Conservation (phyloP, 768 basidiomycete genomes). For the Boletus pseudopeckii region DNA sequence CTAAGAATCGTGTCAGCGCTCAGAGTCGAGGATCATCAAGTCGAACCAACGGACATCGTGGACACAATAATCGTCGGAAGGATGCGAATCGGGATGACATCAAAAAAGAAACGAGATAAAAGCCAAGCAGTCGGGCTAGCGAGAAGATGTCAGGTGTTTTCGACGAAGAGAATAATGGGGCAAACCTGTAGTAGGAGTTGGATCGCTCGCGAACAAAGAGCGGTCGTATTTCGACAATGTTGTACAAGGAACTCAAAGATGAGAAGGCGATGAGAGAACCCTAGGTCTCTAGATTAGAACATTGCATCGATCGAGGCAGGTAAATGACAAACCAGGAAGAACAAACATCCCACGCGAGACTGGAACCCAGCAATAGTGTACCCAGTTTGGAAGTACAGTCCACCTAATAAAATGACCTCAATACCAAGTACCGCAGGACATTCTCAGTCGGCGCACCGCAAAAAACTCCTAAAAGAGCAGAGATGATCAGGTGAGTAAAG, state of each 20-base stretch:
- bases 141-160: not conserved
- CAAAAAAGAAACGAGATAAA: slow-evolving; percentile 82
- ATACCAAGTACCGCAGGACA: not conserved
- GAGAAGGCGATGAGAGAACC: slow-evolving; percentile 92
- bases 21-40: not conserved
- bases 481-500: slow-evolving; percentile 69
- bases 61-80: slow-evolving; percentile 86
- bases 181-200: slow-evolving; percentile 78
- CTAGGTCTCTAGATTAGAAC: slow-evolving; percentile 34
- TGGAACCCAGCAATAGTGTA: slow-evolving; percentile 90
- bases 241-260: slow-evolving; percentile 84
- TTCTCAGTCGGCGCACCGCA: slow-evolving; percentile 51
- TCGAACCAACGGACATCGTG: slow-evolving; percentile 57
- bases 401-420: slow-evolving; percentile 45
- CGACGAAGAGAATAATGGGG: not conserved
- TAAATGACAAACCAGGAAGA: slow-evolving; percentile 68
- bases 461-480: slow-evolving; percentile 78
- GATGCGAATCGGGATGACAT: slow-evolving; percentile 84
- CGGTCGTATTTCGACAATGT: slow-evolving; percentile 77
- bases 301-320: not conserved
- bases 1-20: slow-evolving; percentile 33
- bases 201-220: slow-evolving; percentile 91
- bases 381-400: slow-evolving; percentile 79
- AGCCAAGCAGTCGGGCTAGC: slow-evolving; percentile 86
- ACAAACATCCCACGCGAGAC: slow-evolving; percentile 87